Evolutionary conservation across 2,329 filamentous ascomycete species (phyloP), one percentile per base, ranked within the genome.

Genomic region (Hypoxylon sp.): DNA sequence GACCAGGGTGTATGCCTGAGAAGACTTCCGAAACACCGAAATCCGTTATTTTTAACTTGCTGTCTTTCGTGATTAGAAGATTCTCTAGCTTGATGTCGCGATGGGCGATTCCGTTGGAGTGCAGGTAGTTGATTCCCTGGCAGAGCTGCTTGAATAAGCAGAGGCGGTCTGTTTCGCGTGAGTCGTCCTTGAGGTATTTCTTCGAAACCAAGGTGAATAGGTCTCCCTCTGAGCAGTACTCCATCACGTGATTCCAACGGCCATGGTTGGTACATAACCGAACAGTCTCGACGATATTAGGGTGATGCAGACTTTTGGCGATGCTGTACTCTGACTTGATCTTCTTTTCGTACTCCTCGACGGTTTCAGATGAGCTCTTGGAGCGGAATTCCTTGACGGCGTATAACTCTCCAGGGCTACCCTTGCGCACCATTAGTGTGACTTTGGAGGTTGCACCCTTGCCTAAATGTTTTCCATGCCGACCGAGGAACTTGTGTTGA

Each of bases 51-150:
- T 97, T 97, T 62, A 97, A 85, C 78, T 93, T 91, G 76, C 93
- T 93, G 65, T 94, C 89, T 73, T 89, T 90, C 51, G 90, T 92
- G 66, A 97, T 86, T 33, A 97, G 85, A 24, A 97, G 83, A 74
- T 97, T 97, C 79, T 97, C 94, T 10, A 94, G 86, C 81, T 97
- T 97, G 82, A 97, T 92, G 74, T 97, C 94, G 53, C 94, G 91
- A 80, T 97, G 94, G 1, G 94, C 94, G 76, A 97, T 94, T 63
- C 94, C 94, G 75, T 95, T 90, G 66, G 84, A 84, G 80, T 97
- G 94, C 22, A 97, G 84, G 77, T 97, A 96, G 75, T 90, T 86
- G 69, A 97, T 87, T 17, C 94, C 94, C 74, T 93, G 91, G 33
- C 96, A 83, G 29, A 97, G 84, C 79, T 97, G 94, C 84, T 97